A percentile compares a stretch with the other conserved stretches of the same genome.
Evolutionary conservation across 257 asterid genomes (phyloP).

Genomic region (Craterostigma plantagineum): DNA sequence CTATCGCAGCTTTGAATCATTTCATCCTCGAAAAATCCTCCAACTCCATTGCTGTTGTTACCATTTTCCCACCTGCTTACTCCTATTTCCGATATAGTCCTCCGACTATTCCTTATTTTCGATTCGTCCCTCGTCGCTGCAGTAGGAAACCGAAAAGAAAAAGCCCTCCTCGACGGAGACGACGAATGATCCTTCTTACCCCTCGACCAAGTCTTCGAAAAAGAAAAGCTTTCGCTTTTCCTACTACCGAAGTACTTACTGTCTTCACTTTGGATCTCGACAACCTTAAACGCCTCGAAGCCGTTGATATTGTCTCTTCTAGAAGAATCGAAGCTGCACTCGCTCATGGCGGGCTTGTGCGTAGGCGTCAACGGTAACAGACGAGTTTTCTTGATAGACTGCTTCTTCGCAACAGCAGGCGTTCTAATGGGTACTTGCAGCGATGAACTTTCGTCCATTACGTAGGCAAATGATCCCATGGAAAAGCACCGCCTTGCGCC

Average conservation of each 20-base stretch:
- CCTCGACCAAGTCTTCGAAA: conserved; percentile 45
- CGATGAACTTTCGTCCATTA: conserved; percentile 54
- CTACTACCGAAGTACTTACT: conserved; percentile 10
- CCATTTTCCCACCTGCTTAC: too few species aligned
- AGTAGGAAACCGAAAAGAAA: conserved; percentile 51
- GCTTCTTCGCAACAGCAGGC: conserved; percentile 39
- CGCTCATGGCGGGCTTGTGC: conserved; percentile 59
- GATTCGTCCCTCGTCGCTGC: conserved; percentile 8
- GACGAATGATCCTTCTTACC: conserved; percentile 18
- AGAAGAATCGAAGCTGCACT: conserved; percentile 73
- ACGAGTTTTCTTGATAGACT: conserved; percentile 25
- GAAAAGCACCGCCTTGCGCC: conserved; percentile 82
- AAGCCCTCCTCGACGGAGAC: conserved; percentile 34
- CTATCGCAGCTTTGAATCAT: too few species aligned
- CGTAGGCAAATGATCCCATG: conserved; percentile 90
- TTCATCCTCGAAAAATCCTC: too few species aligned
- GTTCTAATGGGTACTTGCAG: conserved; percentile 70
- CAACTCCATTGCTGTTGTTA: too few species aligned
- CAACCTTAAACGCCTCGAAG: conserved; percentile 24
- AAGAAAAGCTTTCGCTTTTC: conserved; percentile 26
- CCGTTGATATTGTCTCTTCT: conserved; percentile 54
- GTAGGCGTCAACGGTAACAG: conserved; percentile 35
- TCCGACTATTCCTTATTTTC: too few species aligned
- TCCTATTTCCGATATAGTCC: too few species aligned
- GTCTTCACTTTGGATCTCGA: conserved; percentile 1